These are phyloP conservation scores for Pascua guehoae DNA, from an alignment of 1,284 basidiomycete species.

Conservation along the genomic window DNA sequence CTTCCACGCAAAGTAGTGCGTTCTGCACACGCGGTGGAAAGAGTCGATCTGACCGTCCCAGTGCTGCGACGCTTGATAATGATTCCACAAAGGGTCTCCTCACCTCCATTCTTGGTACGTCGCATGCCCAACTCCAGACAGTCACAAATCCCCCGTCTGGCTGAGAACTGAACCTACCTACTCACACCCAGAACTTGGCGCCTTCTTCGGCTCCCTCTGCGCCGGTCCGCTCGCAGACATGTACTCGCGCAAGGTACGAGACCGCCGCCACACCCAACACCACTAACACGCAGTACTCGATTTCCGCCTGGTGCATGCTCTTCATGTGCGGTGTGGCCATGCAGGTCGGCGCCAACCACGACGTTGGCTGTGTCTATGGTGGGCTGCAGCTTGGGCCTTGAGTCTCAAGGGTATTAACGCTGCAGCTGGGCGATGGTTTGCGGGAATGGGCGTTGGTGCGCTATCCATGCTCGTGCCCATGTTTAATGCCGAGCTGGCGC, in stretches of 20 bases:
- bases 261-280: too few species aligned
- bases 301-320: slow-evolving; percentile 43
- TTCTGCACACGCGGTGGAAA: too few species aligned
- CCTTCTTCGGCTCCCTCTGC: slow-evolving; percentile 39
- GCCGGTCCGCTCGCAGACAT: slow-evolving; percentile 43
- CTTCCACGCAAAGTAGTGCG: slow-evolving; percentile 14
- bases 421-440: slow-evolving; percentile 39
- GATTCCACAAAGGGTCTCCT: slow-evolving; percentile 26
- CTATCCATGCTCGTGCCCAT: slow-evolving; percentile 48
- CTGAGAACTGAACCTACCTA: slow-evolving; percentile 1
- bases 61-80: neutral
- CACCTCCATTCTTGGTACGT: slow-evolving; percentile 34
- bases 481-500: slow-evolving; percentile 73
- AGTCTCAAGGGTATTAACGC: neutral
- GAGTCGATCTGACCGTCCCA: too few species aligned
- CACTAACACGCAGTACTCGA: slow-evolving; percentile 30
- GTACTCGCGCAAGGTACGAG: slow-evolving; percentile 36
- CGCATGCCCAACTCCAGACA: neutral
- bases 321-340: slow-evolving; percentile 44
- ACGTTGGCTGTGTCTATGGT: slow-evolving; percentile 42
- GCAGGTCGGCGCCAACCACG: slow-evolving; percentile 34
- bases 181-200: slow-evolving; percentile 34
- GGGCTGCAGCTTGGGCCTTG: slow-evolving; percentile 1
- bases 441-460: slow-evolving; percentile 46
- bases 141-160: too few species aligned